These are phyloP conservation scores for Ganoderma lingzhi DNA, from an alignment of 1,284 basidiomycete species.

Conservation along the genomic window DNA sequence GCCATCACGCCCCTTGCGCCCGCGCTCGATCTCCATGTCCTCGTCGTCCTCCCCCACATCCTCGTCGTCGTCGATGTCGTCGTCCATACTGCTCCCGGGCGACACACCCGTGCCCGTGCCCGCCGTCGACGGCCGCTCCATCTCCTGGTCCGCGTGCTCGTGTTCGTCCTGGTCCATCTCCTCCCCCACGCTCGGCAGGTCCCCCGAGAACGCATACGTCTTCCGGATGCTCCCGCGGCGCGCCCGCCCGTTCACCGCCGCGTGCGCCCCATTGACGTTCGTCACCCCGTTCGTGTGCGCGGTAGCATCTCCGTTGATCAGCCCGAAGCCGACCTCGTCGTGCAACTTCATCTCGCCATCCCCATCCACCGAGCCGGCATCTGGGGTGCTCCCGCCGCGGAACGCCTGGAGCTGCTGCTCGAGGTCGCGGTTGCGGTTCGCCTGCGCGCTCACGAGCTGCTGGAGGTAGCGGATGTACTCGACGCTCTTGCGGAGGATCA, in stretches of 20 bases:
- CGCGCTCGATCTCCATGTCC: constrained; percentile 39
- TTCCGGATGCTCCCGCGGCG: constrained; percentile 35
- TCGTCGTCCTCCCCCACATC: constrained; percentile 33
- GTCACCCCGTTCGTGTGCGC: constrained; percentile 9
- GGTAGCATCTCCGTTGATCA: constrained; percentile 26
- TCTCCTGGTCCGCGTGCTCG: constrained; percentile 37
- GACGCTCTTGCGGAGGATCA: constrained; percentile 88
- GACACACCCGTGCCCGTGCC: constrained; percentile 32
- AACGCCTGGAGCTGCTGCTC: constrained; percentile 68
- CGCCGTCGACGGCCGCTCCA: constrained; percentile 38
- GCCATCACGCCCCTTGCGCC: constrained; percentile 41
- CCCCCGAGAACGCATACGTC: constrained; percentile 34
- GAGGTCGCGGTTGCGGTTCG: constrained; percentile 77
- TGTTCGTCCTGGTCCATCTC: constrained; percentile 42
- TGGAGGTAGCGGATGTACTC: constrained; percentile 90
- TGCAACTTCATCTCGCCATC: constrained; percentile 43
- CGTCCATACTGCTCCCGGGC: constrained; percentile 34
- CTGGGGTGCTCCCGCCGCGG: constrained; percentile 39
- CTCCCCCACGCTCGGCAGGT: constrained; percentile 41
- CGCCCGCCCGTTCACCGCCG: constrained; percentile 16
- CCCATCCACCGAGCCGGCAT: constrained; percentile 24
- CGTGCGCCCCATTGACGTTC: constrained; percentile 2
- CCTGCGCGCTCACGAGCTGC: constrained; percentile 82
- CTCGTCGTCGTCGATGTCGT: constrained; percentile 32
- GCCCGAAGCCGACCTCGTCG: constrained; percentile 39